Evolutionary conservation across 2,329 filamentous ascomycete genomes (phyloP).

Genomic region (Alternaria tenuissima): DNA sequence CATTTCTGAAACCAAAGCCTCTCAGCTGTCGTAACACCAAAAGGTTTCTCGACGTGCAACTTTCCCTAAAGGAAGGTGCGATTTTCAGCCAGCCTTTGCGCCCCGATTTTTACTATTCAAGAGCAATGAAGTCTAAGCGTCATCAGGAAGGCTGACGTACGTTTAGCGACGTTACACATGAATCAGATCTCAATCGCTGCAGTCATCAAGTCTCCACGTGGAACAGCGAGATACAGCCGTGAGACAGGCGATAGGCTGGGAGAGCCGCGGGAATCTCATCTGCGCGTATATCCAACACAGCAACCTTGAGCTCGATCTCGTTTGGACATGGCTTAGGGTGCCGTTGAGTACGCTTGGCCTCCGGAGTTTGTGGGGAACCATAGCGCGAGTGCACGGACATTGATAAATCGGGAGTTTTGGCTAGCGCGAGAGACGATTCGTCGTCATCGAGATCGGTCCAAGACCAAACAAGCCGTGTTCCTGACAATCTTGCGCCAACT

Average conservation of each 20-base stretch:
- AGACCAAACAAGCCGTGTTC: slow-evolving; percentile 15
- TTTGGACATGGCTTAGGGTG: slow-evolving; percentile 16
- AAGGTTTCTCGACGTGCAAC: background rate
- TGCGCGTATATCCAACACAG: slow-evolving; percentile 14
- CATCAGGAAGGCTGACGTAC: slow-evolving; percentile 17
- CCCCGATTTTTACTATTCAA: background rate
- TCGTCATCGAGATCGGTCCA: slow-evolving; percentile 26
- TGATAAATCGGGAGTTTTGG: slow-evolving; percentile 19
- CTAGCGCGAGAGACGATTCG: slow-evolving; percentile 3
- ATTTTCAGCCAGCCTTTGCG: slow-evolving; percentile 2
- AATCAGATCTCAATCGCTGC: slow-evolving; percentile 1
- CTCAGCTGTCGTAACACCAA: background rate
- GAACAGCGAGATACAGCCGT: background rate
- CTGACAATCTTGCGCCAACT: slow-evolving; percentile 22
- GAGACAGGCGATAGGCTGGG: slow-evolving; percentile 3
- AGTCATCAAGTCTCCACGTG: slow-evolving; percentile 15
- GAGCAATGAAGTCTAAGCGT: slow-evolving; percentile 15
- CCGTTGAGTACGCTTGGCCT: slow-evolving; percentile 28
- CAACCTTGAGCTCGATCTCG: slow-evolving; percentile 16
- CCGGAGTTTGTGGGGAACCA: slow-evolving; percentile 47
- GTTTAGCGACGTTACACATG: slow-evolving; percentile 16
- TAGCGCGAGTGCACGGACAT: slow-evolving; percentile 20
- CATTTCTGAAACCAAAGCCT: slow-evolving; percentile 3
- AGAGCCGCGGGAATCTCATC: slow-evolving; percentile 5
- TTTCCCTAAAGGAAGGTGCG: background rate